Evolutionary conservation across 441 rosid genomes (phyloP).

Genomic region (Dalechampia spathulata): DNA sequence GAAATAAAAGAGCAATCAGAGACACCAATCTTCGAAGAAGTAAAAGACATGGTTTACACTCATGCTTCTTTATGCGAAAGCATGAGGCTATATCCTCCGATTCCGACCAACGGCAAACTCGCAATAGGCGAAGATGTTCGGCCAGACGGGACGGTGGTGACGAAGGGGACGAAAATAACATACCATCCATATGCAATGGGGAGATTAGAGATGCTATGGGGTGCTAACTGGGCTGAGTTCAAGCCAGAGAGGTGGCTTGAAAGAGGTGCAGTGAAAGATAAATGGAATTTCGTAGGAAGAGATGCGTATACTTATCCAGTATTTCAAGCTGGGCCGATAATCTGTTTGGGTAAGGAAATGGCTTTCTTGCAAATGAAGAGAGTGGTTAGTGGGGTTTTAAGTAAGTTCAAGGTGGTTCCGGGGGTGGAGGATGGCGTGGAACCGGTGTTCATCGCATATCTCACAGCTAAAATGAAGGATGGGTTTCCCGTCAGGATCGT

Average conservation of each 20-base stretch:
- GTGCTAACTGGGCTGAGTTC: too few species aligned
- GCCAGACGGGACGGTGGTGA: conserved; percentile 47
- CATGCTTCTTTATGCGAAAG: conserved; percentile 42
- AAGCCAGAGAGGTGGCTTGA: too few species aligned
- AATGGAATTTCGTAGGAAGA: too few species aligned
- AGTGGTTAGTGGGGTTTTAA: conserved; percentile 30
- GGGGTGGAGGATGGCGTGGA: conserved; percentile 18
- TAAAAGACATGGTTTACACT: conserved; percentile 42
- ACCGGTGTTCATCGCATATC: conserved; percentile 22
- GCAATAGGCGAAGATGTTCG: conserved; percentile 32
- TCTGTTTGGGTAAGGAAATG: too few species aligned
- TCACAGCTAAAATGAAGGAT: conserved; percentile 37
- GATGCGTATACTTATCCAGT: too few species aligned
- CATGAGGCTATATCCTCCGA: conserved; percentile 52
- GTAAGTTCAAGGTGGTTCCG: conserved; percentile 33
- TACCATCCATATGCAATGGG: too few species aligned
- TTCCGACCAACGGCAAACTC: conserved; percentile 26
- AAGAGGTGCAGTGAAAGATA: too few species aligned
- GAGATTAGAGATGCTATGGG: too few species aligned
- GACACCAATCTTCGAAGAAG: conserved; percentile 26
- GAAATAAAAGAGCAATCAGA: conserved; percentile 39
- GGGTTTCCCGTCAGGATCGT: conserved; percentile 23
- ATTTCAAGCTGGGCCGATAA: too few species aligned
- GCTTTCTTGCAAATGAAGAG: too few species aligned
- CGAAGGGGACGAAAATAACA: conserved; percentile 34